Base-by-base conservation (phyloP, 2,329 filamentous ascomycete genomes). In the Ceratocystis destructans region DNA sequence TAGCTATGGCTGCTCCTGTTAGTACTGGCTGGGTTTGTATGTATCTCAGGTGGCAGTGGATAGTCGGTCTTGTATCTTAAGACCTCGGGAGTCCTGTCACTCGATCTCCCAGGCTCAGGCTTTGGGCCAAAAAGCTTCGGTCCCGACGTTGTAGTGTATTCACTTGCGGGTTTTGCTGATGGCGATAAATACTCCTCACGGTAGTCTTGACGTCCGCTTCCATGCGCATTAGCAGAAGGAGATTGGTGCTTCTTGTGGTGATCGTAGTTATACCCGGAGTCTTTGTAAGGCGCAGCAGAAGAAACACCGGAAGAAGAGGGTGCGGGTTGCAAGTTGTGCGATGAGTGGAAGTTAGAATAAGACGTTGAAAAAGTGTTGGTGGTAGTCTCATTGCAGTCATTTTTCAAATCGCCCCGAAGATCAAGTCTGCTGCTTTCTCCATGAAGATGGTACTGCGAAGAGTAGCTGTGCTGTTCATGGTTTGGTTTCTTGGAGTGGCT, bases 81-180 rank as follows among this genome's bases (percentile, higher is more conserved):
- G 20, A 37, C 6, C 5, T 65, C 64, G 22, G 55, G 61, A 25
- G 28, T 25, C 20, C 67, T 41, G 1, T 68, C 67, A 46, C 50
- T 61, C 28, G 64, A 41, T 5, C 61, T 61, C 17, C 45, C 46
- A 8, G 67, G 67, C 55, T 68, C 67, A 5, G 67, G 67, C 61
- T 68, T 68, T 8, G 67, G 67, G 17, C 67, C 67, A 55, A 68
- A 68, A 12, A 68, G 61, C 12, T 64, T 61, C 3, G 64, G 61
- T 25, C 59, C 64, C 5, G 66, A 62, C 5, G 62, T 22, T 15
- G 48, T 66, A 22, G 64, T 57, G 17, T 50, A 64, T 8, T 66
- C 67, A 28, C 61, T 64, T 28, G 53, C 53, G 22, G 67, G 64
- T 22, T 66, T 68, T 62, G 61, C 62, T 61, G 64, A 65, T 33